A percentile compares a stretch with the other conserved stretches of the same genome.
Conservation (phyloP, 257 asterid genomes). For the Datura wrightii region DNA sequence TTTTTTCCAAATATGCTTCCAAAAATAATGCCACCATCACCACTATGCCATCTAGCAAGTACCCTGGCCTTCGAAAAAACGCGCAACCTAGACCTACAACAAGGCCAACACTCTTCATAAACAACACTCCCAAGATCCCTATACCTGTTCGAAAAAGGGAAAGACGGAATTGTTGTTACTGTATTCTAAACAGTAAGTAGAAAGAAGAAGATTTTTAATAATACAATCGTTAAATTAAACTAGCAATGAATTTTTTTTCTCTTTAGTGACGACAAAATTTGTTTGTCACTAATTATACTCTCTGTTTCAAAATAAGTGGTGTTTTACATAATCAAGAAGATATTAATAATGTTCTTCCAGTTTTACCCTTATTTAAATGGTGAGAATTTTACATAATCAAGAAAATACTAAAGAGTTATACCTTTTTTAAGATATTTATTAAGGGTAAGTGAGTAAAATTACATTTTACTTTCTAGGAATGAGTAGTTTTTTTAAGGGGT, state of each 20-base stretch:
- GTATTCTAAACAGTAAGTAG: too few species aligned
- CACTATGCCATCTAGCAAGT: slow-evolving; percentile 41
- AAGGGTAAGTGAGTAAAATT: too few species aligned
- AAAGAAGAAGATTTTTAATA: neutral
- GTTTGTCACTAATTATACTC: neutral
- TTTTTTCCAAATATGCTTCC: slow-evolving; percentile 37
- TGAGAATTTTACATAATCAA: too few species aligned
- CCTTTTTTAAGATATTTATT: too few species aligned
- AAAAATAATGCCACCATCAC: slow-evolving; percentile 41
- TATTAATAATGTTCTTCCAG: too few species aligned
- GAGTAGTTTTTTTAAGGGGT: too few species aligned
- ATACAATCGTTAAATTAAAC: neutral
- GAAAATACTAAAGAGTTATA: too few species aligned
- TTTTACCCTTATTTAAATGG: too few species aligned
- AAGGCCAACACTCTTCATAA: slow-evolving; percentile 34
- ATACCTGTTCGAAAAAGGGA: neutral
- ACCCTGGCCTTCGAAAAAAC: slow-evolving; percentile 36
- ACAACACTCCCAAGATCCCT: slow-evolving; percentile 33
- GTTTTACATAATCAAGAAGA: too few species aligned
- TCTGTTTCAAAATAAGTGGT: too few species aligned
- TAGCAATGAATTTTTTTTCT: too few species aligned
- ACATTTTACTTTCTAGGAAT: too few species aligned
- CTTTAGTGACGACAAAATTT: neutral
- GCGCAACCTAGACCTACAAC: slow-evolving; percentile 33
- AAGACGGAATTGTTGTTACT: neutral